phyloP scores from a whole-genome alignment of 495 filamentous ascomycete genomes.

The Cryomyces minteri region DNA sequence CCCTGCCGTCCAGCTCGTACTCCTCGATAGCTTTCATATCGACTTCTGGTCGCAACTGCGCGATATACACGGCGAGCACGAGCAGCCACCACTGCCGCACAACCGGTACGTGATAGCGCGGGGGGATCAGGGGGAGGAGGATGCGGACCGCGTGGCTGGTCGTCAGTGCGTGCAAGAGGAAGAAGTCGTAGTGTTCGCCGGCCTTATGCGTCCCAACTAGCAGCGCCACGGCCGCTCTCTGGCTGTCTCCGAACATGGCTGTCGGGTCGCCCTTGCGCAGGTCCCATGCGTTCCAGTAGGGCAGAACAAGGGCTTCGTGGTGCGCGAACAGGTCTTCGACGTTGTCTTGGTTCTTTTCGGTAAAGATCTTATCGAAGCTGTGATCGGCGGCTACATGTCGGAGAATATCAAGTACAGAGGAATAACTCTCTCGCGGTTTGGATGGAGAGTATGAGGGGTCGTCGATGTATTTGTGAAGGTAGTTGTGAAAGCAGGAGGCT shows the following conservation, averaged over 20 bases:
- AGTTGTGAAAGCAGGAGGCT: constrained; percentile 49
- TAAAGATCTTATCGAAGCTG: constrained; percentile 40
- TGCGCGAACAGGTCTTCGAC: constrained; percentile 46
- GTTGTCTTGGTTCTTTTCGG: constrained; percentile 38
- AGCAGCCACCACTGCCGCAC: constrained; percentile 82
- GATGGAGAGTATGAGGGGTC: constrained; percentile 51
- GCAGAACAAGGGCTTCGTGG: constrained; percentile 48
- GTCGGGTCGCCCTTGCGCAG: constrained; percentile 33
- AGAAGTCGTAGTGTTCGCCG: constrained; percentile 54
- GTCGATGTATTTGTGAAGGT: constrained; percentile 62
- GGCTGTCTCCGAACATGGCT: constrained; percentile 58
- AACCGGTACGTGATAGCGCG: constrained; percentile 49
- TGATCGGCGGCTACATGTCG: constrained; percentile 33
- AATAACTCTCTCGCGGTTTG: constrained; percentile 24
- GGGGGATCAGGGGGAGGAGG: constrained; percentile 59
- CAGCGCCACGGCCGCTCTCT: constrained; percentile 54
- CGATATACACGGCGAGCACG: constrained; percentile 56
- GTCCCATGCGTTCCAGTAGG: constrained; percentile 80
- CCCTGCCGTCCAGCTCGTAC: constrained; percentile 39
- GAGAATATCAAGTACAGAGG: constrained; percentile 48
- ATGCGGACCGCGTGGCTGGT: constrained; percentile 76
- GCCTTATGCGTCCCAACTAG: constrained; percentile 41
- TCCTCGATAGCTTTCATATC: constrained; percentile 40
- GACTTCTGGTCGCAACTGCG: constrained; percentile 52
- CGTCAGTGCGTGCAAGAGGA: constrained; percentile 62